Percentiles rank a stretch among this genome's conserved stretches.
Conservation (phyloP, 306 rosid genomes). For the Vigna nakashimae region DNA sequence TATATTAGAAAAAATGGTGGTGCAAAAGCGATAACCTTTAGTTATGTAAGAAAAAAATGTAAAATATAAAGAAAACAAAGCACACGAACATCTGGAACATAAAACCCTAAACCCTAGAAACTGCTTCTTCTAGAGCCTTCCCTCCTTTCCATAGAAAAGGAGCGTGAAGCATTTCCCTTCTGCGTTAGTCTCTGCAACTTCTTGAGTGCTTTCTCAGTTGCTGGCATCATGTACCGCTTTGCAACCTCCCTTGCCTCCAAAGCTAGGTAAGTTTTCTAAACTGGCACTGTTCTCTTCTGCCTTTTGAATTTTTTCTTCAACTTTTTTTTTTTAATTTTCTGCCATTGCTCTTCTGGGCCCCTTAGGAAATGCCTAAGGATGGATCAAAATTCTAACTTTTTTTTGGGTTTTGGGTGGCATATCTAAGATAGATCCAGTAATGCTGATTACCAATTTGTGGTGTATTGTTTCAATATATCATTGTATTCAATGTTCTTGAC, state of each 20-base stretch:
- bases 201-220: neutral
- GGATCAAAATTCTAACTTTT: constrained; percentile 15
- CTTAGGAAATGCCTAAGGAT: neutral
- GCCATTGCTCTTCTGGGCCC: constrained; percentile 4
- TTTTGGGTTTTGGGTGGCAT: neutral
- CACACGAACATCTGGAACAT: neutral
- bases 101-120: constrained; percentile 88
- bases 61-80: too few relatives aligned
- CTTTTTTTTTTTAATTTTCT: neutral
- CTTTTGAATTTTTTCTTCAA: neutral
- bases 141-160: constrained; percentile 45
- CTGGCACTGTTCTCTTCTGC: neutral
- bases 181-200: constrained; percentile 30
- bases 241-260: constrained; percentile 84
- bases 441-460: neutral
- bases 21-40: too few relatives aligned
- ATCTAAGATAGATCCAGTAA: constrained; percentile 38
- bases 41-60: too few relatives aligned
- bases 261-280: constrained; percentile 62
- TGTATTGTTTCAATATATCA: neutral
- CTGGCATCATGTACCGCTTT: constrained; percentile 76
- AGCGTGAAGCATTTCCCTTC: neutral
- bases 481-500: constrained; percentile 11
- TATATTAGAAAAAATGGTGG: too few relatives aligned
- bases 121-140: constrained; percentile 78